Percentiles rank a stretch among this genome's conserved stretches.
These are phyloP conservation scores for Trypanosomatidae sp. DNA, from an alignment of 208 protist species.

Conservation along the genomic window DNA sequence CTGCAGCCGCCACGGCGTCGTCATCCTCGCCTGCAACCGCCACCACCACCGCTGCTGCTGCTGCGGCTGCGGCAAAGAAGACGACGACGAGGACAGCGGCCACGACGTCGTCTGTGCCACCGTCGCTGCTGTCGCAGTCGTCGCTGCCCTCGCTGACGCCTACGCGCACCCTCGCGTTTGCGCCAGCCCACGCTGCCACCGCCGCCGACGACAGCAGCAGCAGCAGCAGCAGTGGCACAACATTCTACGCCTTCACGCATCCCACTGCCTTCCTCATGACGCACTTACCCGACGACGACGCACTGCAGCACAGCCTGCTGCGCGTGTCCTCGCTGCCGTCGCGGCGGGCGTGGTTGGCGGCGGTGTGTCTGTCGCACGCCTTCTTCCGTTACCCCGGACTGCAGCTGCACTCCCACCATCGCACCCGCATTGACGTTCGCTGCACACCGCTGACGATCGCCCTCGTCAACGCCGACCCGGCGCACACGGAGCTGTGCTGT, in stretches of 20 bases:
- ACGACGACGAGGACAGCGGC: no score
- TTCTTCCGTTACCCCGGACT: constrained; percentile 43
- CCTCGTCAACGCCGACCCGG: constrained; percentile 27
- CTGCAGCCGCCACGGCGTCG: no score
- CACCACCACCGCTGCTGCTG: no score
- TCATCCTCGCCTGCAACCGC: no score
- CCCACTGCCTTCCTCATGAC: constrained; percentile 40
- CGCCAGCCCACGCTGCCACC: no score
- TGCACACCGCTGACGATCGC: constrained; percentile 56
- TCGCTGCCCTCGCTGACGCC: no score
- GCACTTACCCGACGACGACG: constrained; percentile 36
- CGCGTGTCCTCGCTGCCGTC: constrained; percentile 9
- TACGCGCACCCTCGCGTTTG: no score
- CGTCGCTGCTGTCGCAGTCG: no score
- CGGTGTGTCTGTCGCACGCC: constrained; percentile 40
- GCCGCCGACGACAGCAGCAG: no score
- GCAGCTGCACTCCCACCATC: constrained; percentile 28
- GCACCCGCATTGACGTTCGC: constrained; percentile 19
- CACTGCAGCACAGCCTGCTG: constrained; percentile 24
- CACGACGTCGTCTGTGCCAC: no score
- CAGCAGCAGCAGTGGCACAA: no score
- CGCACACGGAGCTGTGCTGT: constrained; percentile 59
- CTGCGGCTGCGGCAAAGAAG: no score
- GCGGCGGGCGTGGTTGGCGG: constrained; percentile 27
- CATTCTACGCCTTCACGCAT: constrained; percentile 66